phyloP scores from a whole-genome alignment of 805 yeast genomes.

The Cyberlindnera subsufficiens region DNA sequence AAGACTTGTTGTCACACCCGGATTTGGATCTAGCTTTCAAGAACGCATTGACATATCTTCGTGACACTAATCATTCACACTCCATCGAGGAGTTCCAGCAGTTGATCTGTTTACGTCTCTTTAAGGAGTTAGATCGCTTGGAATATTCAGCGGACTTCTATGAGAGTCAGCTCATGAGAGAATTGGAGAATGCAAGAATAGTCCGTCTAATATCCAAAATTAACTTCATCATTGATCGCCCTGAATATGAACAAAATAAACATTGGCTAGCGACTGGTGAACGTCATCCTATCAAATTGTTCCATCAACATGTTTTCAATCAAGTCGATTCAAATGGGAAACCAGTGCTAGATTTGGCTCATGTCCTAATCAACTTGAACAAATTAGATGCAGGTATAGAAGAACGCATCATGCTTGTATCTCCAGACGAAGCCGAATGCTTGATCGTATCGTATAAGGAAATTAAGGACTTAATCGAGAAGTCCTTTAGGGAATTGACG shows the following conservation, averaged over 20 bases:
- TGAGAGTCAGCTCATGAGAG: conserved; percentile 59
- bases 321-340: conserved; percentile 73
- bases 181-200: conserved; percentile 82
- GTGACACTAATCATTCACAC: conserved; percentile 15
- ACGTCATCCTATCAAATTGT: conserved; percentile 64
- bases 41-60: conserved; percentile 33
- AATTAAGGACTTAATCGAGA: conserved; percentile 63
- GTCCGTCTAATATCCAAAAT: conserved; percentile 79
- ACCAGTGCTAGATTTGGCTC: conserved; percentile 76
- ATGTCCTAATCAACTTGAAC: conserved; percentile 72
- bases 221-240: conserved; percentile 70
- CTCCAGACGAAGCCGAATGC: conserved; percentile 82
- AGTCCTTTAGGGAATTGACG: conserved; percentile 50
- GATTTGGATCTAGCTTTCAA: conserved; percentile 42
- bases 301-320: conserved; percentile 81
- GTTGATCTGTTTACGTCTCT: conserved; percentile 39
- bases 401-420: conserved; percentile 73
- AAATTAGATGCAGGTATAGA: conserved; percentile 90
- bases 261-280: conserved; percentile 72
- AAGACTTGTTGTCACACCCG: conserved; percentile 19
- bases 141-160: conserved; percentile 49
- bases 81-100: conserved; percentile 29
- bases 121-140: conserved; percentile 42
- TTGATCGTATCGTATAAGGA: conserved; percentile 82
- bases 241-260: conserved; percentile 51